Conservation (phyloP, 768 basidiomycete genomes). For the Psilocybe azurescens region DNA sequence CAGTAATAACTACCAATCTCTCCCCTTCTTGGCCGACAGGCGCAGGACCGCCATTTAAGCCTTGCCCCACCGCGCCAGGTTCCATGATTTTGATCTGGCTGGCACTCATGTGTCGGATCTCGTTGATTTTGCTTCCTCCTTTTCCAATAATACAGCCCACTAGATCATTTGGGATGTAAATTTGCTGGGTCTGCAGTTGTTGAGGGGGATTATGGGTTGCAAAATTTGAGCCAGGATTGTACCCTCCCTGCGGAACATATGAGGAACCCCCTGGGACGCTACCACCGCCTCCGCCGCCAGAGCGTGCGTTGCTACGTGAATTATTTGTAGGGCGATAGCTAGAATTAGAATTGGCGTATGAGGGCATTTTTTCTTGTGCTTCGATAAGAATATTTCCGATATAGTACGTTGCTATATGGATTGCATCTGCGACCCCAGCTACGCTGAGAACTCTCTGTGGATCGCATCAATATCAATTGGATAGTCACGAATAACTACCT, state of each 20-base stretch:
- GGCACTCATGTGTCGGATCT: conserved; percentile 93
- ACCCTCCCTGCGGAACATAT: conserved; percentile 56
- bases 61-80: conserved; percentile 79
- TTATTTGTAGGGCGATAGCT: conserved; percentile 72
- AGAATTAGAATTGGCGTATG: conserved; percentile 55
- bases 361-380: conserved; percentile 83
- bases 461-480: conserved; percentile 19
- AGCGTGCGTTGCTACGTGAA: conserved; percentile 44
- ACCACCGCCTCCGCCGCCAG: conserved; percentile 11
- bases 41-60: conserved; percentile 71
- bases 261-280: conserved; percentile 52
- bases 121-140: conserved; percentile 98
- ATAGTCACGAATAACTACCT: conserved; percentile 11
- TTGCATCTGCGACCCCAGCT: conserved; percentile 97
- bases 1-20: conserved; percentile 94
- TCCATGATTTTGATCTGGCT: conserved; percentile 99
- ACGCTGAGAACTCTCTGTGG: conserved; percentile 93
- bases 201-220: conserved; percentile 61
- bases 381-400: conserved; percentile 98
- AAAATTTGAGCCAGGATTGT: conserved; percentile 47
- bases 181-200: conserved; percentile 94
- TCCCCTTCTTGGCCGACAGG: conserved; percentile 84
- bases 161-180: conserved; percentile 97
- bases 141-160: conserved; percentile 99
- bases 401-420: conserved; percentile 99